Base-by-base conservation (phyloP, 345 rosid species). In the Citrus trifoliata region DNA sequence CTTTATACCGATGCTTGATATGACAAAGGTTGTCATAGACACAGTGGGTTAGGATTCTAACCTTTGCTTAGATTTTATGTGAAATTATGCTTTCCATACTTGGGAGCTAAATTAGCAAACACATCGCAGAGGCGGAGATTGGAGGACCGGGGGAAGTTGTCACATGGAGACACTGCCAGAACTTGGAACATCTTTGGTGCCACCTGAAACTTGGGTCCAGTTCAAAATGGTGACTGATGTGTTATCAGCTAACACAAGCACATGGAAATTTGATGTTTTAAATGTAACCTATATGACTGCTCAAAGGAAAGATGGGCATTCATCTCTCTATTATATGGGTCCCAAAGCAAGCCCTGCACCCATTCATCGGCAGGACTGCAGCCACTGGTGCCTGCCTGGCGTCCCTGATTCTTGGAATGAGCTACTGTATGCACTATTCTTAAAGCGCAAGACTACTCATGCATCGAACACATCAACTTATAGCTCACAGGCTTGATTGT, bases 341-440 rank as follows among this genome's bases (percentile, higher is more conserved):
- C 83, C 88, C 5, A 76, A 75, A 21, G 80, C 65, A 37, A 80
- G 91, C 80, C 95, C 91, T 32, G 95, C 91, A 1, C 89, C 97
- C 1, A 42, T 93, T 27, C 89, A 86, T 76, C 88, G 90, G 67
- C 97, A 93, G 79, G 99, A 94, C 78, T 96, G 98, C 83, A 94
- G 95, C 80, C 99, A 94, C 68, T 96, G 97, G 99, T 96, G 95
- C 86, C 91, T 96, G 55, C 99, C 98, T 12, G 98, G 98, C 27
- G 93, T 96, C 24, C 99, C 99, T 1, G 99, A 94, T 78, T 76
- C 93, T 6, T 94, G 97, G 99, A 96, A 96, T 27, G 97, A 93
- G 83, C 87, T 96, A 37, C 95, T 90, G 18, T 91, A 88, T 40
- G 87, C 94, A 1, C 35, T 90, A 67, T 72, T 93, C 73, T 86